Conservation (phyloP, 2,329 filamentous ascomycete species). For the Davidsoniella neocaledoniae region DNA sequence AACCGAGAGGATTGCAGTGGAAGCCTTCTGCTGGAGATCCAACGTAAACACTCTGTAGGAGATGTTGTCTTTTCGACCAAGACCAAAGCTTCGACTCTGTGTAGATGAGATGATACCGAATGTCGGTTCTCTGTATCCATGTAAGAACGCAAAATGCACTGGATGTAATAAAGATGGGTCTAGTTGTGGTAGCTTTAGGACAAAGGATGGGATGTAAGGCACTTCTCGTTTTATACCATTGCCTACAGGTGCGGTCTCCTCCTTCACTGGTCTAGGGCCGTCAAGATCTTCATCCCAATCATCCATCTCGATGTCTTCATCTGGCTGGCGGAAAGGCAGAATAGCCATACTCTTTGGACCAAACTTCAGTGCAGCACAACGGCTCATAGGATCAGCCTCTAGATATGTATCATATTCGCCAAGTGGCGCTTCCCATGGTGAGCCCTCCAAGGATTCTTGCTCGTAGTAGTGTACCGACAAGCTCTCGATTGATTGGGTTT, state of each 20-base stretch:
- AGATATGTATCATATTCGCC: slow-evolving; percentile 65
- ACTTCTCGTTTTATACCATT: slow-evolving; percentile 32
- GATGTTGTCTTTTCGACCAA: slow-evolving; percentile 72
- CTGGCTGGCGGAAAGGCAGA: slow-evolving; percentile 72
- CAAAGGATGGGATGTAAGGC: slow-evolving; percentile 77
- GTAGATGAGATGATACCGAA: slow-evolving; percentile 85
- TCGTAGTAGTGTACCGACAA: slow-evolving; percentile 97
- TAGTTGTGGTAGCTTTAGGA: slow-evolving; percentile 73
- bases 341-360: slow-evolving; percentile 79
- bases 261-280: slow-evolving; percentile 41
- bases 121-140: slow-evolving; percentile 95
- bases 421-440: slow-evolving; percentile 64
- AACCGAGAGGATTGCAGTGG: slow-evolving; percentile 81
- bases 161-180: slow-evolving; percentile 78
- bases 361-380: slow-evolving; percentile 91
- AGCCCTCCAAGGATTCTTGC: slow-evolving; percentile 70
- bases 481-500: slow-evolving; percentile 62
- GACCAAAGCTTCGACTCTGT: slow-evolving; percentile 52
- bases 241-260: slow-evolving; percentile 20
- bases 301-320: slow-evolving; percentile 80
- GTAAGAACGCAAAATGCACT: slow-evolving; percentile 77
- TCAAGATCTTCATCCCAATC: slow-evolving; percentile 77
- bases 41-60: slow-evolving; percentile 91
- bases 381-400: slow-evolving; percentile 74
- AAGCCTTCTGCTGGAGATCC: slow-evolving; percentile 82